Base-by-base conservation (phyloP, 2,329 filamentous ascomycete genomes). In the Grosmannia penicillata region DNA sequence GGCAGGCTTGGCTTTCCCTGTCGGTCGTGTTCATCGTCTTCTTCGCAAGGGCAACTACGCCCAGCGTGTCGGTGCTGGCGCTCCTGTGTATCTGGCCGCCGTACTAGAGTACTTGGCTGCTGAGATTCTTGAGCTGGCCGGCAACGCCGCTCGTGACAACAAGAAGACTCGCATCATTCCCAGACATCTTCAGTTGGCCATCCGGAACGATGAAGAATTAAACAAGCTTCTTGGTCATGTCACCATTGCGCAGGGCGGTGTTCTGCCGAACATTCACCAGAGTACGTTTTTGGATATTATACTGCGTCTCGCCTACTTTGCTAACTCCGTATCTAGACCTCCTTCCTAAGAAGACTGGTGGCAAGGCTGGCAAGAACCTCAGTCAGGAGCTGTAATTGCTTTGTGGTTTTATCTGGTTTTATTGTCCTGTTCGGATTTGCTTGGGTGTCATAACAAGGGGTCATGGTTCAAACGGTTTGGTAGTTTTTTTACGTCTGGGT, bases 81-180 rank as follows among this genome's bases (percentile, higher is more conserved):
- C 89, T 51, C 89, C 89, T 49, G 89, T 96, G 57, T 96, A 96
- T 64, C 82, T 96, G 49, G 89, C 89, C 49, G 89, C 89, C 40
- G 91, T 98, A 40, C 85, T 98, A 36, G 91, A 98, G 70, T 98
- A 98, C 62, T 82, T 98, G 43, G 89, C 91, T 52, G 91, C 91
- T 50, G 91, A 98, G 72, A 95, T 98, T 54, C 86, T 98, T 57
- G 91, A 98, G 70, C 70, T 98, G 68, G 91, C 91, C 62, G 91
- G 91, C 55, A 98, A 98, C 65, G 91, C 91, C 56, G 91, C 91
- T 48, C 89, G 91, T 55, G 91, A 98, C 71, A 95, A 96, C 80
- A 98, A 98, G 84, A 96, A 96, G 82, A 98, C 89, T 49, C 87
- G 91, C 82, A 98, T 98, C 70, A 98, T 96, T 45, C 91, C 91